Evolutionary conservation across 805 yeast genomes (phyloP).

Genomic region (Metschnikowia cerradonensis): DNA sequence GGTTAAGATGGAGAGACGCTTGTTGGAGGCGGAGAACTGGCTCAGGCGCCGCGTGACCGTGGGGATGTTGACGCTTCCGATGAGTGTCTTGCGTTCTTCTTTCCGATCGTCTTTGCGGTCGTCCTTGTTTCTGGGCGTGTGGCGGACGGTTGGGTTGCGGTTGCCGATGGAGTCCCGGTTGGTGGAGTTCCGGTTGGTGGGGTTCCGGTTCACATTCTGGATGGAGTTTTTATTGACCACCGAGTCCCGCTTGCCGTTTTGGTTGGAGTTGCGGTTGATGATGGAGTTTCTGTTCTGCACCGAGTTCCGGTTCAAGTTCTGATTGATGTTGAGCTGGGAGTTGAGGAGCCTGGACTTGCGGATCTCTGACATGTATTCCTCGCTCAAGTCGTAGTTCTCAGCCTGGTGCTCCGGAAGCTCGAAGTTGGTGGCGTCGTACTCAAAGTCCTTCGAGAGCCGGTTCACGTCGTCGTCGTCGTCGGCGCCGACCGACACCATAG

Average conservation of each 20-base stretch:
- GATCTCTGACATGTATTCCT: constrained; percentile 43
- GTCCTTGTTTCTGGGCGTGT: neutral
- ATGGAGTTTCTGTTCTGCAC: too few species aligned
- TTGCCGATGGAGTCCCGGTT: neutral
- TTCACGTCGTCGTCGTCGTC: constrained; percentile 13
- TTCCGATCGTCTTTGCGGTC: neutral
- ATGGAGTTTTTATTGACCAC: neutral
- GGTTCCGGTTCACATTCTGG: too few species aligned
- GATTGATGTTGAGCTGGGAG: constrained; percentile 34
- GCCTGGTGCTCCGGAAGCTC: constrained; percentile 37
- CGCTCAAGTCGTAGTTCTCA: constrained; percentile 35
- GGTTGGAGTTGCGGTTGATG: neutral
- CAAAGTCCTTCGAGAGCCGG: constrained; percentile 18
- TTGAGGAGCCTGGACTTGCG: constrained; percentile 42
- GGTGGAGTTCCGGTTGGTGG: neutral
- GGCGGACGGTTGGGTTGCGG: neutral
- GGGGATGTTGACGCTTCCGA: constrained; percentile 66
- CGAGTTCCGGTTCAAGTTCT: neutral
- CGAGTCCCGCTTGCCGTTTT: neutral
- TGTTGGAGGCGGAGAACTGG: constrained; percentile 57
- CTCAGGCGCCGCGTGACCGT: constrained; percentile 66
- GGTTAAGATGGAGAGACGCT: constrained; percentile 68
- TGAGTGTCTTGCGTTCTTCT: constrained; percentile 42
- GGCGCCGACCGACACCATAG: constrained; percentile 32
- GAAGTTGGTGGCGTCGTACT: constrained; percentile 16